Evolutionary conservation across 2,329 filamentous ascomycete species (phyloP).

Genomic region (Tolypocladium tundrense): DNA sequence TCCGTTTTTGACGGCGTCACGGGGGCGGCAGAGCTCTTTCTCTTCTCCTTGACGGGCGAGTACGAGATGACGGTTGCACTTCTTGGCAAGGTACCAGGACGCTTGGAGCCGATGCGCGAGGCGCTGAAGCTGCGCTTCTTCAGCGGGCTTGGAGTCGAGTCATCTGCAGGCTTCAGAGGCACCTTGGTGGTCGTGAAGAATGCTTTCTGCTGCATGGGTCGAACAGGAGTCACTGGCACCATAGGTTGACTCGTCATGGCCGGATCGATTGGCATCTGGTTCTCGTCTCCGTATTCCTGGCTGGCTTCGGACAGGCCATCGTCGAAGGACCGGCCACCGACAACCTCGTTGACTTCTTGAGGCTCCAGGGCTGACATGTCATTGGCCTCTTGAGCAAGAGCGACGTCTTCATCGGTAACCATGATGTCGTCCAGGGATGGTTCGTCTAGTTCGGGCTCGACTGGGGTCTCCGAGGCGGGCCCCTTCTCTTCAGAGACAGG

Average conservation of each 20-base stretch:
- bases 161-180: slow-evolving; percentile 58
- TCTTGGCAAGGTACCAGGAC: slow-evolving; percentile 31
- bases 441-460: slow-evolving; percentile 13
- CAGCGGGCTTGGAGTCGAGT: slow-evolving; percentile 38
- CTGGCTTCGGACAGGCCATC: slow-evolving; percentile 49
- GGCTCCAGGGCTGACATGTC: slow-evolving; percentile 47
- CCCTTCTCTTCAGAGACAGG: slow-evolving; percentile 6
- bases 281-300: slow-evolving; percentile 59
- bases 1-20: slow-evolving; percentile 36
- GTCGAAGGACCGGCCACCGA: slow-evolving; percentile 26
- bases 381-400: slow-evolving; percentile 46
- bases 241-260: slow-evolving; percentile 19
- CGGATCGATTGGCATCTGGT: slow-evolving; percentile 46
- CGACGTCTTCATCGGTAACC: slow-evolving; percentile 45
- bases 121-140: slow-evolving; percentile 42
- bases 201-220: slow-evolving; percentile 32
- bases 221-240: slow-evolving; percentile 45
- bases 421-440: slow-evolving; percentile 32
- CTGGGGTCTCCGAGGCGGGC: slow-evolving; percentile 4
- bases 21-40: slow-evolving; percentile 9
- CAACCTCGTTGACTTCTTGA: slow-evolving; percentile 24
- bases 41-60: slow-evolving; percentile 36
- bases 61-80: slow-evolving; percentile 45
- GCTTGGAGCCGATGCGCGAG: slow-evolving; percentile 33
- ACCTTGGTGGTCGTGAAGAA: slow-evolving; percentile 70